Percentiles rank a stretch among this genome's conserved stretches.
These are phyloP conservation scores for Saccharomyces pastorianus DNA, from an alignment of 1,139 yeast genomes.

Conservation along the genomic window DNA sequence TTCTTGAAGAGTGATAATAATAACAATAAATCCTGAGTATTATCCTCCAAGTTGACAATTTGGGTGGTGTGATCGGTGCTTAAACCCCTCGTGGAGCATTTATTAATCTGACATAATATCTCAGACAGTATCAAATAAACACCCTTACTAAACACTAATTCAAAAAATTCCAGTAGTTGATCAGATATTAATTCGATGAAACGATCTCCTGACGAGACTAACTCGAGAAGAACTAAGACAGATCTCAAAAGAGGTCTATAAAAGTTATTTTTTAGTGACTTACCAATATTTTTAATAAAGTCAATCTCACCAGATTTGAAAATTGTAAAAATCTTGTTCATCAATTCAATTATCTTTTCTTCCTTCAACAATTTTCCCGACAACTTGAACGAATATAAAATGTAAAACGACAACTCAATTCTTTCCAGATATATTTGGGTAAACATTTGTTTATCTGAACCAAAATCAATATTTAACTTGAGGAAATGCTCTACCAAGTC, in stretches of 20 bases:
- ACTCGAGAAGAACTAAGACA: slow-evolving; percentile 41
- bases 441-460: slow-evolving; percentile 43
- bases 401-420: slow-evolving; percentile 60
- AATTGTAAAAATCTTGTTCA: slow-evolving; percentile 25
- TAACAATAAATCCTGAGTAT: slow-evolving; percentile 57
- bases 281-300: slow-evolving; percentile 38
- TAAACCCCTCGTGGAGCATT: slow-evolving; percentile 28
- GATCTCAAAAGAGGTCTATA: slow-evolving; percentile 59
- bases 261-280: slow-evolving; percentile 33
- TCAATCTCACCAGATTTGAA: slow-evolving; percentile 42
- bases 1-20: slow-evolving; percentile 56
- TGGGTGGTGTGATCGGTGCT: slow-evolving; percentile 22
- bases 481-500: slow-evolving; percentile 44
- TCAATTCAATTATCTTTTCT: slow-evolving; percentile 16
- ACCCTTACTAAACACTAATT: slow-evolving; percentile 51
- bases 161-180: slow-evolving; percentile 49
- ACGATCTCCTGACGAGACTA: slow-evolving; percentile 38
- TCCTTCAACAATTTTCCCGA: slow-evolving; percentile 28
- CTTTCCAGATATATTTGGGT: slow-evolving; percentile 52
- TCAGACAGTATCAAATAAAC: slow-evolving; percentile 46
- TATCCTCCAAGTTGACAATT: slow-evolving; percentile 32
- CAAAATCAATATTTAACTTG: slow-evolving; percentile 45
- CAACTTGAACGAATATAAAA: slow-evolving; percentile 41
- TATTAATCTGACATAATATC: slow-evolving; percentile 45
- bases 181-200: slow-evolving; percentile 44